Evolutionary conservation across 305 asterid genomes (phyloP).

Genomic region (Solanum chacoense): DNA sequence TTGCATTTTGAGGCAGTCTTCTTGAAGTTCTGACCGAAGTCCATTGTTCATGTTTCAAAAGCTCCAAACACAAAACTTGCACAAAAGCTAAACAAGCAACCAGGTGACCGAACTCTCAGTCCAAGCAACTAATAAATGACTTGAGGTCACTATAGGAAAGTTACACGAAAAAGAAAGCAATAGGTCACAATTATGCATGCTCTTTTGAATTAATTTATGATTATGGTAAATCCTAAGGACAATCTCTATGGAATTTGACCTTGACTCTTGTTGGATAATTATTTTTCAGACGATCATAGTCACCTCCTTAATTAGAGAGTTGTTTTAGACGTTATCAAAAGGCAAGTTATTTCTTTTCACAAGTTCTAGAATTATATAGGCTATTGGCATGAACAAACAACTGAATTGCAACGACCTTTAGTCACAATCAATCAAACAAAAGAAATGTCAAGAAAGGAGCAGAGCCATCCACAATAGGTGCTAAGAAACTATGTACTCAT

Average conservation of each 20-base stretch:
- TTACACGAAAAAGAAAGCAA: background rate
- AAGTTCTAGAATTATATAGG: slow-evolving; percentile 21
- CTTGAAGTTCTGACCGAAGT: background rate
- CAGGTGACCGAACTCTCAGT: background rate
- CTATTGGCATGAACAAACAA: slow-evolving; percentile 15
- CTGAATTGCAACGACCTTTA: slow-evolving; percentile 22
- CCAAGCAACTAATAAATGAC: background rate
- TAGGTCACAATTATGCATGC: background rate
- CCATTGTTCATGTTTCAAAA: background rate
- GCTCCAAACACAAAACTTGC: background rate
- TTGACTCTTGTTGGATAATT: background rate
- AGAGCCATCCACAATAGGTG: slow-evolving; percentile 73
- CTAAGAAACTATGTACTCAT: slow-evolving; percentile 8
- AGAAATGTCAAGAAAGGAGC: slow-evolving; percentile 61
- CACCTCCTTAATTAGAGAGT: background rate
- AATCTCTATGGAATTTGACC: background rate
- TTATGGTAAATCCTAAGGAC: background rate
- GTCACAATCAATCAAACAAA: slow-evolving; percentile 57
- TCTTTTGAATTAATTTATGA: background rate
- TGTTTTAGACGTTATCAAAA: background rate
- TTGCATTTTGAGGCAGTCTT: background rate
- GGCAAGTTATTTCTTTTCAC: slow-evolving; percentile 6
- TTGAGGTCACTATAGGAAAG: background rate
- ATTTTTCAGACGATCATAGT: background rate
- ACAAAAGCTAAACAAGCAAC: background rate